Conservation (phyloP, 495 filamentous ascomycete species). For the Letharia lupina region DNA sequence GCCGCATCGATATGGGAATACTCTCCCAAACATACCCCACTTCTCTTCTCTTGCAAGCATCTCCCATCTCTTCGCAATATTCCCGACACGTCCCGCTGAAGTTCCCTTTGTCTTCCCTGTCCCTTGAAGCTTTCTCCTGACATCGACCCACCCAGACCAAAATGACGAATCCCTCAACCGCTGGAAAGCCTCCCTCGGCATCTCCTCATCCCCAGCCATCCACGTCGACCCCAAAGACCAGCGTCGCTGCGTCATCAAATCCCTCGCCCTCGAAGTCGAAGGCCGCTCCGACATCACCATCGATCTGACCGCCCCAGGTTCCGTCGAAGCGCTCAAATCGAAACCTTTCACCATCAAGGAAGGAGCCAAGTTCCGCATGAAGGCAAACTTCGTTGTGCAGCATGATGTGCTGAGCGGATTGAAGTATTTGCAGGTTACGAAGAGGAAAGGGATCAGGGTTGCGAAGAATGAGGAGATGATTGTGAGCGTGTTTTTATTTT, state of each 20-base stretch:
- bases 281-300: constrained; percentile 78
- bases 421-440: constrained; percentile 89
- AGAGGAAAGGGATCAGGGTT: constrained; percentile 72
- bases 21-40: neutral
- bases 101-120: neutral
- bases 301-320: constrained; percentile 56
- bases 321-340: constrained; percentile 64
- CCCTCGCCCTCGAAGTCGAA: constrained; percentile 71
- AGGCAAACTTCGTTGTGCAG: constrained; percentile 85
- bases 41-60: constrained; percentile 9
- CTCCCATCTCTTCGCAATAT: neutral
- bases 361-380: constrained; percentile 84
- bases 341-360: constrained; percentile 97
- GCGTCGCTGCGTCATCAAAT: constrained; percentile 64
- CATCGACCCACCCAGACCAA: constrained; percentile 36
- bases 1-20: neutral
- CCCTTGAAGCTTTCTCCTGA: neutral
- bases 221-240: constrained; percentile 46
- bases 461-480: constrained; percentile 96
- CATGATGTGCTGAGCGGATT: constrained; percentile 89
- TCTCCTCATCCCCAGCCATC: constrained; percentile 52
- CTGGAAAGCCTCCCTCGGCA: constrained; percentile 92
- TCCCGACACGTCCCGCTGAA: neutral
- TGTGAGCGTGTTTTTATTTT: constrained; percentile 43
- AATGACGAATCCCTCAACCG: constrained; percentile 89